Evolutionary conservation across 192 early-diverging fungal species (phyloP).

Genomic region (Phlyctochytrium planicorne): DNA sequence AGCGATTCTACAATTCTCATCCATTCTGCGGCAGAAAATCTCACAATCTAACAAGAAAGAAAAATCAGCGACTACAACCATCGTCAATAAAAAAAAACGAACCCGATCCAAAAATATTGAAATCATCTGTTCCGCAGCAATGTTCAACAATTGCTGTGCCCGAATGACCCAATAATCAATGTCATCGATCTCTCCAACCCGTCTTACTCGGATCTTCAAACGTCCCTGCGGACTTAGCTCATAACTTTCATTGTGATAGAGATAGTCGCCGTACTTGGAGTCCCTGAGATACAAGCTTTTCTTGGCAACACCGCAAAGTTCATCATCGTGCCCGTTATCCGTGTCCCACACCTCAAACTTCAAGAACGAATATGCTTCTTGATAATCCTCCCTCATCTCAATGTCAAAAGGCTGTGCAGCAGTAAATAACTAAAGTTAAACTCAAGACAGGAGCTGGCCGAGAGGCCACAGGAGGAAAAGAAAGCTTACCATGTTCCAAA

Average conservation of each 20-base stretch:
- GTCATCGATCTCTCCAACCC: conserved; percentile 47
- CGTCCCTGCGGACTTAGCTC: conserved; percentile 38
- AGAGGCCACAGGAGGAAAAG: too few relatives aligned
- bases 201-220: conserved; percentile 30
- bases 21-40: conserved; percentile 17
- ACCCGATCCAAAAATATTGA: conserved; percentile 31
- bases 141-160: conserved; percentile 31
- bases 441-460: too few relatives aligned
- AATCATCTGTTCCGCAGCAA: conserved; percentile 46
- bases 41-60: too few relatives aligned
- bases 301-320: conserved; percentile 19
- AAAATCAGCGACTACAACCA: too few relatives aligned
- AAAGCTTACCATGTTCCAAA: conserved; percentile 41
- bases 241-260: conserved; percentile 33
- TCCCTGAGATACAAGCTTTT: conserved; percentile 29
- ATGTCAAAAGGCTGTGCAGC: conserved; percentile 13
- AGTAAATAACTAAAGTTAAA: too few relatives aligned
- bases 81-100: too few relatives aligned
- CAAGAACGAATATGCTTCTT: conserved; percentile 28
- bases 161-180: conserved; percentile 37
- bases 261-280: conserved; percentile 30
- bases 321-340: conserved; percentile 34
- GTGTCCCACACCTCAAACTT: conserved; percentile 39
- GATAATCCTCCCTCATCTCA: conserved; percentile 21
- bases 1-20: background rate